phyloP scores from a whole-genome alignment of 164 flowering plant species.

The Nymphaea thermarum region DNA sequence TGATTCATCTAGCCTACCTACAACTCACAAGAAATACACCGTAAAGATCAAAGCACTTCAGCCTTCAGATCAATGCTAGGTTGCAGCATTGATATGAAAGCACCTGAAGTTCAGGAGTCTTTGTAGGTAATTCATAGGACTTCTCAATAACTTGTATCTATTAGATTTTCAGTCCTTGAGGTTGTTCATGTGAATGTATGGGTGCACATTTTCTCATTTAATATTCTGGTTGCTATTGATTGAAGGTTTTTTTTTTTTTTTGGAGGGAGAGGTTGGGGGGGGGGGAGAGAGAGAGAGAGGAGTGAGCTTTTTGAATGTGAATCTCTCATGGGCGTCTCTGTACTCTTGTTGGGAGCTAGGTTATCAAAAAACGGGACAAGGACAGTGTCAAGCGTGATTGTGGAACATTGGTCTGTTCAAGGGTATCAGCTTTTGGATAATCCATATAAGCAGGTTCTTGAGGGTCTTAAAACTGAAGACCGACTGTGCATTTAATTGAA shows the following conservation, averaged over 20 bases:
- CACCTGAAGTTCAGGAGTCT: background rate
- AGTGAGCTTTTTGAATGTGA: too few species aligned
- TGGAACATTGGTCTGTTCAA: too few species aligned
- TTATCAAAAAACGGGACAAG: too few species aligned
- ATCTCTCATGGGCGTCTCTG: too few species aligned
- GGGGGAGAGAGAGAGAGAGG: background rate
- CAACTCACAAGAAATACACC: constrained; percentile 30
- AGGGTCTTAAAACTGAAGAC: too few species aligned
- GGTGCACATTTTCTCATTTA: background rate
- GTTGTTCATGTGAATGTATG: background rate
- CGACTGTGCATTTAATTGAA: too few species aligned
- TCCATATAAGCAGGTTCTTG: too few species aligned
- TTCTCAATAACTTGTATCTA: background rate
- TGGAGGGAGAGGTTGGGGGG: background rate
- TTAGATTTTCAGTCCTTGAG: background rate
- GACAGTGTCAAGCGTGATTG: too few species aligned
- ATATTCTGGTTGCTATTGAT: too few species aligned
- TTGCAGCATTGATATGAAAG: background rate
- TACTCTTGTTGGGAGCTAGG: too few species aligned
- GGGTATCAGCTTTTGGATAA: too few species aligned
- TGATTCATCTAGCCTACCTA: constrained; percentile 13
- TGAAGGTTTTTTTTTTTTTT: too few species aligned
- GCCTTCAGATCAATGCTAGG: constrained; percentile 33
- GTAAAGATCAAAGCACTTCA: constrained; percentile 46
- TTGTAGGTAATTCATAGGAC: background rate